phyloP scores from a whole-genome alignment of 768 basidiomycete genomes.

The Tricholoma flavovirens region DNA sequence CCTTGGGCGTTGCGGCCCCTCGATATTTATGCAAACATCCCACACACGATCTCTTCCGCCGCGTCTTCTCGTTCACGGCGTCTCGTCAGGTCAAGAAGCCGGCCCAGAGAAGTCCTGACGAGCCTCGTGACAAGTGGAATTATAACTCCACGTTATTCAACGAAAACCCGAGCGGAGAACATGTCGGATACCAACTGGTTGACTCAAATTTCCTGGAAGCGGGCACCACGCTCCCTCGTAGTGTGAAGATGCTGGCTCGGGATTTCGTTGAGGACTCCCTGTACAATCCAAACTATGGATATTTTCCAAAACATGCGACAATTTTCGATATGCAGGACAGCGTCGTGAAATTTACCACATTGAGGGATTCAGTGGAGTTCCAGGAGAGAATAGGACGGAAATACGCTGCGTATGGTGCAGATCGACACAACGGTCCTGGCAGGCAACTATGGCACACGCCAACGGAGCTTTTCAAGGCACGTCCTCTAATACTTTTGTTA shows the following conservation, averaged over 20 bases:
- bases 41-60: constrained; percentile 13
- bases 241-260: constrained; percentile 90
- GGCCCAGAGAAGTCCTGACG: constrained; percentile 14
- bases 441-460: constrained; percentile 98
- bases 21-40: constrained; percentile 26
- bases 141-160: constrained; percentile 65
- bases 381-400: constrained; percentile 72
- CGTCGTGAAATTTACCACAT: constrained; percentile 59
- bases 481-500: constrained; percentile 12
- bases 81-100: constrained; percentile 10
- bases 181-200: constrained; percentile 45
- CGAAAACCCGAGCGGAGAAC: constrained; percentile 38
- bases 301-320: constrained; percentile 89
- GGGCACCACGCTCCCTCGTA: constrained; percentile 54
- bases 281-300: constrained; percentile 97
- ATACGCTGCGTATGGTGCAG: constrained; percentile 67
- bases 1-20: constrained; percentile 25
- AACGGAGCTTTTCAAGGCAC: constrained; percentile 93
- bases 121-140: constrained; percentile 63
- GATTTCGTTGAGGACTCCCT: constrained; percentile 96
- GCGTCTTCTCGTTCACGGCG: constrained; percentile 19
- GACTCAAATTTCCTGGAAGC: constrained; percentile 66
- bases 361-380: constrained; percentile 71
- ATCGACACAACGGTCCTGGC: constrained; percentile 62
- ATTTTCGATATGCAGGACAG: constrained; percentile 70